Evolutionary conservation across 768 basidiomycete species (phyloP).

Genomic region (Mrakia frigida): DNA sequence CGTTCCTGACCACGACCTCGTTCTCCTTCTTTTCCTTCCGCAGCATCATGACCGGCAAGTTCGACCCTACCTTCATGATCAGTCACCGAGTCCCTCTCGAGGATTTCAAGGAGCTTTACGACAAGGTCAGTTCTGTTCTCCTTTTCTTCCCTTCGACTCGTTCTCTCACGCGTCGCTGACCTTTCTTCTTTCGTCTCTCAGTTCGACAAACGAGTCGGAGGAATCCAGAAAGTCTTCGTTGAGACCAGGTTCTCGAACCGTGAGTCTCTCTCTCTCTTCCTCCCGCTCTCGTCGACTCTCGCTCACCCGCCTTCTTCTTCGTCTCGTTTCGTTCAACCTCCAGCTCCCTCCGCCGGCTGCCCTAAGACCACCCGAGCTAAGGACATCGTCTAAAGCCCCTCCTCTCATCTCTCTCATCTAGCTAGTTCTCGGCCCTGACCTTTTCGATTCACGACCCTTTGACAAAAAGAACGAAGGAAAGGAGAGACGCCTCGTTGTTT

Average conservation of each 20-base stretch:
- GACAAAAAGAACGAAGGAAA: no score
- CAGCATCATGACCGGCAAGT: constrained; percentile 60
- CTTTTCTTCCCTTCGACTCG: no score
- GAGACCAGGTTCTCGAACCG: constrained; percentile 54
- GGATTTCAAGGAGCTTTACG: constrained; percentile 59
- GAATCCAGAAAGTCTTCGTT: constrained; percentile 69
- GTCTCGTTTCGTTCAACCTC: neutral
- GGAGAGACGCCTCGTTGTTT: no score
- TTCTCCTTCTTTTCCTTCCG: neutral
- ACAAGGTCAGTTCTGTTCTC: constrained; percentile 38
- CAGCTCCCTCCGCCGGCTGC: constrained; percentile 51
- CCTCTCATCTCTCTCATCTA: no score
- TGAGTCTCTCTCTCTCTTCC: neutral
- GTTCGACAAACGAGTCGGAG: constrained; percentile 54
- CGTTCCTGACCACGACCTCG: constrained; percentile 42
- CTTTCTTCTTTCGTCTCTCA: no score
- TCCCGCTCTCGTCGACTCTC: neutral
- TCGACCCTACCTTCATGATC: constrained; percentile 55
- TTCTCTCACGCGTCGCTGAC: constrained; percentile 36
- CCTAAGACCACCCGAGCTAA: constrained; percentile 55
- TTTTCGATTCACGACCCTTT: no score
- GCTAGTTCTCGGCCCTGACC: no score
- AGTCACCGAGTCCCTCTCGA: constrained; percentile 54
- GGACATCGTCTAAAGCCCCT: constrained; percentile 41
- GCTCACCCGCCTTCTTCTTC: neutral